These are phyloP conservation scores for Zasmidium citrigriseum DNA, from an alignment of 2,329 filamentous ascomycete genomes.

Conservation along the genomic window DNA sequence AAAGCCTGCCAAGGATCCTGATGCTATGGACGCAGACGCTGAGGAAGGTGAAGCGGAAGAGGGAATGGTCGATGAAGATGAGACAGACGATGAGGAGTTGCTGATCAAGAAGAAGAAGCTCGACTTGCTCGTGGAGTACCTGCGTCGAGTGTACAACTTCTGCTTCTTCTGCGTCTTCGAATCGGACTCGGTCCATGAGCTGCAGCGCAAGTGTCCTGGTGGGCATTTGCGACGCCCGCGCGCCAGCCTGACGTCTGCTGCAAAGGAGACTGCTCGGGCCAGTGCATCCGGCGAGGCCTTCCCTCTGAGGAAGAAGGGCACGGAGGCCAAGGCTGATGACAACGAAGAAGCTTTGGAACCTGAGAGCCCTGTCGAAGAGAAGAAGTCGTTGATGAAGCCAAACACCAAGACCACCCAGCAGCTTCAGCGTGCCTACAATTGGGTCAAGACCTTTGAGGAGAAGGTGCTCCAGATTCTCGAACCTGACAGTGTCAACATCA, in stretches of 20 bases:
- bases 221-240: conserved; percentile 93
- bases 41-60: conserved; percentile 76
- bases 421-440: conserved; percentile 92
- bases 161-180: conserved; percentile 99
- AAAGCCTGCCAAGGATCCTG: conserved; percentile 56
- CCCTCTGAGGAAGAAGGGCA: conserved; percentile 62
- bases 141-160: conserved; percentile 96
- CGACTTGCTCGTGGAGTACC: conserved; percentile 92
- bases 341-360: conserved; percentile 43
- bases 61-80: conserved; percentile 58
- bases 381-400: conserved; percentile 47
- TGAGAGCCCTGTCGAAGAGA: conserved; percentile 63
- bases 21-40: conserved; percentile 65
- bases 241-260: conserved; percentile 77
- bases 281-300: conserved; percentile 82
- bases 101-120: conserved; percentile 94
- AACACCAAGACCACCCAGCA: conserved; percentile 84
- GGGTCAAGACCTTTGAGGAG: conserved; percentile 98
- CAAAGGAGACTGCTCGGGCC: conserved; percentile 81
- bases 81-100: conserved; percentile 86
- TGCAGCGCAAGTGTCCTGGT: conserved; percentile 92
- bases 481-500: conserved; percentile 81
- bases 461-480: conserved; percentile 92
- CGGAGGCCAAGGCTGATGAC: conserved; percentile 57
- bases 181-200: conserved; percentile 93